These are phyloP conservation scores for Xylaria venustula DNA, from an alignment of 495 filamentous ascomycete species.

Conservation along the genomic window DNA sequence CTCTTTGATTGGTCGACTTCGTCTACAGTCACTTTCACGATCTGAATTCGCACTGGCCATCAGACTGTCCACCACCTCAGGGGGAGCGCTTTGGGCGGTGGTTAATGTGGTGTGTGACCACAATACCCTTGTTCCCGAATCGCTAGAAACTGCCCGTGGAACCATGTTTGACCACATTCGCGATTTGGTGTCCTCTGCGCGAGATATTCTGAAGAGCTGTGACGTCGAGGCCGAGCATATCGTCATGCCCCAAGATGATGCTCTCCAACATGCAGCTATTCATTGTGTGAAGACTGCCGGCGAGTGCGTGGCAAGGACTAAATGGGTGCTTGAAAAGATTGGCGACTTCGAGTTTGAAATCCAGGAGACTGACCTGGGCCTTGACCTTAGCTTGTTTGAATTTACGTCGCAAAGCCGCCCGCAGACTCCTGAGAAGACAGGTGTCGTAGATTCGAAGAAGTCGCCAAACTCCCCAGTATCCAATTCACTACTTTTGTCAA, in stretches of 20 bases:
- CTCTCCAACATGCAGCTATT: slow-evolving; percentile 69
- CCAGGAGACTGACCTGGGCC: slow-evolving; percentile 40
- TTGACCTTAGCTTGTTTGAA: slow-evolving; percentile 47
- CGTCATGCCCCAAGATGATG: slow-evolving; percentile 80
- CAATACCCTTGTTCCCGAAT: slow-evolving; percentile 61
- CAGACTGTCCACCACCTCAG: slow-evolving; percentile 77
- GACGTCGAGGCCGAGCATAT: slow-evolving; percentile 66
- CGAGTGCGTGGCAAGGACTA: slow-evolving; percentile 84
- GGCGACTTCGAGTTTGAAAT: slow-evolving; percentile 89
- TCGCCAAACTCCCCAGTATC: slow-evolving; percentile 27
- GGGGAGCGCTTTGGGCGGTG: slow-evolving; percentile 70
- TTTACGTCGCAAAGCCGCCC: slow-evolving; percentile 27
- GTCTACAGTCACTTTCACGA: slow-evolving; percentile 84
- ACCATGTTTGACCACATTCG: slow-evolving; percentile 78
- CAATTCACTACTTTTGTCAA: slow-evolving; percentile 19
- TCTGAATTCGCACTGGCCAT: slow-evolving; percentile 69
- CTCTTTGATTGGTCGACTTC: slow-evolving; percentile 86
- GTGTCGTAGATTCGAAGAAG: slow-evolving; percentile 30
- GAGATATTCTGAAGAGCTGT: slow-evolving; percentile 67
- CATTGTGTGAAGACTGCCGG: slow-evolving; percentile 87
- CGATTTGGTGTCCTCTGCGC: slow-evolving; percentile 74
- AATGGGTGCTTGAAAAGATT: slow-evolving; percentile 80
- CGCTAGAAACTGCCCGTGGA: slow-evolving; percentile 67
- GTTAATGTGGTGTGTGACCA: slow-evolving; percentile 83
- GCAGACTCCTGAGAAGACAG: slow-evolving; percentile 37